Conservation (phyloP, 176 grass and related monocot genomes). For the Typha latifolia region DNA sequence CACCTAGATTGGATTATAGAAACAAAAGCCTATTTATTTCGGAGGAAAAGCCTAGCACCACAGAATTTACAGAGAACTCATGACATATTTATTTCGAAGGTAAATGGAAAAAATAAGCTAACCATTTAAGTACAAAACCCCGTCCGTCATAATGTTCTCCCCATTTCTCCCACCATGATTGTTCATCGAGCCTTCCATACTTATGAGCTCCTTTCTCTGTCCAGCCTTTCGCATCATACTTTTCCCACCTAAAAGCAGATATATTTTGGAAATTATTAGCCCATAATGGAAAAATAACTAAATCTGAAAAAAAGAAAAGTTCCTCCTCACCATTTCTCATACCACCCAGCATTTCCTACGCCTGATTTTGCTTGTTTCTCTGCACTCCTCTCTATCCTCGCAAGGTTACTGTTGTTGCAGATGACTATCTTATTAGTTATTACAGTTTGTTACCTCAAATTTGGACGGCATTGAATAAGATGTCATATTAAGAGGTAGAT, state of each 20-base stretch:
- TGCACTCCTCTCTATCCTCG: conserved; percentile 90
- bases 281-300: conserved; percentile 5
- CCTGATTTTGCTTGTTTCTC: conserved; percentile 95
- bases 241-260: conserved; percentile 78
- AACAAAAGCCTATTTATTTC: neutral
- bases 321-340: conserved; percentile 84
- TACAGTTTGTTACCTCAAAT: neutral
- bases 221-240: conserved; percentile 98
- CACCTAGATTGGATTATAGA: neutral
- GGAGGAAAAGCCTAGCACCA: neutral
- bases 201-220: conserved; percentile 98
- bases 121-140: conserved; percentile 97
- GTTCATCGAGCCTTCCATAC: conserved; percentile 87
- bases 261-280: conserved; percentile 5
- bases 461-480: neutral
- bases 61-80: neutral
- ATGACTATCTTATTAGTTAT: conserved; percentile 2
- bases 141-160: conserved; percentile 90
- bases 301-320: conserved; percentile 6
- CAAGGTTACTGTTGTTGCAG: conserved; percentile 59
- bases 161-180: conserved; percentile 99
- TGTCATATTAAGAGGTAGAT: neutral
- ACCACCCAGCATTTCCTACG: conserved; percentile 86
- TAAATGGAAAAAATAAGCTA: conserved; percentile 14
- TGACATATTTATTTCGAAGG: neutral